Percentiles rank a stretch among this genome's conserved stretches.
These are phyloP conservation scores for Neocatenulostroma microsporum DNA, from an alignment of 2,329 filamentous ascomycete genomes.

Conservation along the genomic window DNA sequence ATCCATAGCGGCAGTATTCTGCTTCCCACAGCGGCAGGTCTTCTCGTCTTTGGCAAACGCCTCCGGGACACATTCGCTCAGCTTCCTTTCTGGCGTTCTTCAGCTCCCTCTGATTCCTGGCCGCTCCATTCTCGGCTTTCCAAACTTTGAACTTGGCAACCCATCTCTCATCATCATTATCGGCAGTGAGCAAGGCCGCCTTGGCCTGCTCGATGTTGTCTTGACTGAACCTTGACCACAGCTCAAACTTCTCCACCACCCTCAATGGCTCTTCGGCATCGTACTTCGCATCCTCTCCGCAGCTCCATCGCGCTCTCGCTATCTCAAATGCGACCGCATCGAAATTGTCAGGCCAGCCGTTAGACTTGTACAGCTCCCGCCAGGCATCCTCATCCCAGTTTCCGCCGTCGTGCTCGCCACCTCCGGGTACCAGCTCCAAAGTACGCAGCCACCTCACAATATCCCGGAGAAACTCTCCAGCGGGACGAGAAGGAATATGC, in stretches of 20 bases:
- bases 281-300: slow-evolving; percentile 7
- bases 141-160: slow-evolving; percentile 9
- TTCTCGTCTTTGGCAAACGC: slow-evolving; percentile 8
- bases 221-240: not conserved
- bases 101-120: not conserved
- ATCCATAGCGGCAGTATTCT: no score
- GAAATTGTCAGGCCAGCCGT: slow-evolving; percentile 14
- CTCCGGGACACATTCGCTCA: slow-evolving; percentile 6
- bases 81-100: slow-evolving; percentile 3
- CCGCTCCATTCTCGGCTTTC: slow-evolving; percentile 5
- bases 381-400: not conserved
- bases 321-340: slow-evolving; percentile 11
- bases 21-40: slow-evolving; percentile 14
- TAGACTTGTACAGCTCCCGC: slow-evolving; percentile 4
- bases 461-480: not conserved
- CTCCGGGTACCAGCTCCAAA: not conserved
- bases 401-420: not conserved
- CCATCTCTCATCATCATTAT: slow-evolving; percentile 9
- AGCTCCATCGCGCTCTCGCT: slow-evolving; percentile 6
- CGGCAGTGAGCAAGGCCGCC: slow-evolving; percentile 3
- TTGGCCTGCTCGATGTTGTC: not conserved
- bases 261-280: slow-evolving; percentile 8
- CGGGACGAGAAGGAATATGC: not conserved
- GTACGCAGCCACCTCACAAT: not conserved
- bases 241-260: not conserved